Percentiles rank a stretch among this genome's conserved stretches.
phyloP scores from a whole-genome alignment of 2,329 filamentous ascomycete species.

The Aspergillus chevalieri region DNA sequence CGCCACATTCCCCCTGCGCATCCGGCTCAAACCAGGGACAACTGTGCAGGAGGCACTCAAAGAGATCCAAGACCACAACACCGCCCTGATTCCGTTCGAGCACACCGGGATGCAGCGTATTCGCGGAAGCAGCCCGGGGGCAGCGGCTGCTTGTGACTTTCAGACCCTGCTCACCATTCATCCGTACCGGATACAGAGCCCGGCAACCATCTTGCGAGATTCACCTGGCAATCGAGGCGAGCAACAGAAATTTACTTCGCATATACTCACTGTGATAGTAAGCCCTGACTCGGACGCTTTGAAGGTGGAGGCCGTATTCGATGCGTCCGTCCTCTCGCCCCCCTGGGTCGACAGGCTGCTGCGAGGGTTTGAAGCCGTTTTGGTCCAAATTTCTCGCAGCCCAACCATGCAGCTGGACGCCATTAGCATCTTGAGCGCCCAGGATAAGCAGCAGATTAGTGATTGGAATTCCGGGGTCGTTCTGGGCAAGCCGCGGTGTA shows the following conservation, averaged over 20 bases:
- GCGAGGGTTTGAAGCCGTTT: neutral
- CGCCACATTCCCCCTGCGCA: conserved; percentile 10
- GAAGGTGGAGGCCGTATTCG: neutral
- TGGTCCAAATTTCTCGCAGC: neutral
- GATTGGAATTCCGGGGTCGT: conserved; percentile 6
- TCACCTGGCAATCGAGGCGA: neutral
- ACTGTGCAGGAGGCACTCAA: conserved; percentile 44
- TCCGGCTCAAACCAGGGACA: conserved; percentile 10
- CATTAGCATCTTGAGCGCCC: conserved; percentile 4
- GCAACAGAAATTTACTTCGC: neutral
- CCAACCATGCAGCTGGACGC: neutral
- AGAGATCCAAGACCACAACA: conserved; percentile 47
- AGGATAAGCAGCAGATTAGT: conserved; percentile 6
- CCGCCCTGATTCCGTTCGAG: conserved; percentile 53
- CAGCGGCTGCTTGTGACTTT: conserved; percentile 33
- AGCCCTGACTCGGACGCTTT: neutral
- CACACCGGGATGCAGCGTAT: conserved; percentile 47
- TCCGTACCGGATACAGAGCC: conserved; percentile 1
- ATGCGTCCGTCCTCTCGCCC: neutral
- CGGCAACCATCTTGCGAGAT: neutral
- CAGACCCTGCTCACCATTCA: conserved; percentile 36
- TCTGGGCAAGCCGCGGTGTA: neutral
- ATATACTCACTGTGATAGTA: neutral
- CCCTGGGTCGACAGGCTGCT: neutral
- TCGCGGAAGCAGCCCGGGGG: conserved; percentile 44